Evolutionary conservation across 2,329 filamentous ascomycete species (phyloP), one percentile per base, ranked within the genome.

Genomic region (Aspergillus pseudotamarii): DNA sequence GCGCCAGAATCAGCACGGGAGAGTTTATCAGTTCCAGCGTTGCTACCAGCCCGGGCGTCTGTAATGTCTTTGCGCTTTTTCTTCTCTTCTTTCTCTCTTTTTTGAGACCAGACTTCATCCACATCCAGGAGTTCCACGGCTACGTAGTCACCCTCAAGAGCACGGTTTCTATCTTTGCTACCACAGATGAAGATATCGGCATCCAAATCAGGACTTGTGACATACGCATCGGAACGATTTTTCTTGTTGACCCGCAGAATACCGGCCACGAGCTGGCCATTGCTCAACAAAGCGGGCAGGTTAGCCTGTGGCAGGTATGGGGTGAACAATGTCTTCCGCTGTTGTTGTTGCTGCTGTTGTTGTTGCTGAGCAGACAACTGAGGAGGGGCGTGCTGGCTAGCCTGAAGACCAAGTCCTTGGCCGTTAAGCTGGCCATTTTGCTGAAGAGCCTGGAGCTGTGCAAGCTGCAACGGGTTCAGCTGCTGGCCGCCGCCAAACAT

Each of bases 1-100:
- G 82, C 80, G 60, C 83, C 83, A 68, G 86, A 85, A 75, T 91
- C 86, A 76, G 79, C 81, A 57, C 81, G 79, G 78, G 80, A 86
- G 76, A 75, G 82, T 81, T 82, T 88, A 76, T 88, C 86, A 72
- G 86, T 89, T 66, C 89, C 89, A 67, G 90, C 91, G 72, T 88
- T 92, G 68, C 87, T 91, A 66, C 91, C 91, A 68, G 88, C 88
- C 68, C 94, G 89, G 63, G 92, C 94, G 76, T 98, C 95, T 38
- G 93, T 96, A 64, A 97, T 96, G 75, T 99, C 95, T 85, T 99
- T 99, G 78, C 95, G 92, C 84, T 98, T 99, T 88, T 99, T 99
- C 87, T 99, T 99, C 79, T 99, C 95, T 81, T 99, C 95, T 79
- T 99, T 99, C 79, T 99, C 95, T 61, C 93, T 92, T 85, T 99